These are phyloP conservation scores for Leptographium lundbergii DNA, from an alignment of 2,329 filamentous ascomycete genomes.

Conservation along the genomic window DNA sequence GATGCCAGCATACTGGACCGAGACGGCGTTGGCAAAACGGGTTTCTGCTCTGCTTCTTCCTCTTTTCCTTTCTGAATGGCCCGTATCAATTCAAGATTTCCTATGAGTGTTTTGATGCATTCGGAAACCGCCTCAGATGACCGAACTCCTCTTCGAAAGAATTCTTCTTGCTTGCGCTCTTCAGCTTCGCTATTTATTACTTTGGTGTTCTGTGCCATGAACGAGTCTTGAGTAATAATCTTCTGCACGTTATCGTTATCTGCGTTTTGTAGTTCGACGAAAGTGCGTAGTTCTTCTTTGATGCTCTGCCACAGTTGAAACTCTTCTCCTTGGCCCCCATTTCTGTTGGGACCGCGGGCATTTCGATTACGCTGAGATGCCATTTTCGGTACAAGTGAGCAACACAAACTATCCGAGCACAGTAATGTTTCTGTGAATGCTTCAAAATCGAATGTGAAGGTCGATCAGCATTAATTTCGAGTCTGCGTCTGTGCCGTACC, in stretches of 20 bases:
- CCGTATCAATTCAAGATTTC: slow-evolving; percentile 25
- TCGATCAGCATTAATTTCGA: background rate
- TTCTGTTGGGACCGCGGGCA: slow-evolving; percentile 21
- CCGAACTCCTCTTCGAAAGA: slow-evolving; percentile 17
- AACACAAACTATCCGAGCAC: background rate
- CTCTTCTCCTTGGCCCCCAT: slow-evolving; percentile 30
- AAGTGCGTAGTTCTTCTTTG: slow-evolving; percentile 23
- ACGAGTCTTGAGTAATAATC: slow-evolving; percentile 26
- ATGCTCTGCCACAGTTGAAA: slow-evolving; percentile 26
- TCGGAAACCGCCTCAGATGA: slow-evolving; percentile 22
- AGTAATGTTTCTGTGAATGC: background rate
- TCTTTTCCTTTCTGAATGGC: slow-evolving; percentile 29
- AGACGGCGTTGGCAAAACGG: slow-evolving; percentile 9
- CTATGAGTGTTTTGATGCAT: slow-evolving; percentile 21
- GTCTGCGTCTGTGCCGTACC: background rate
- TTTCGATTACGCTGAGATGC: slow-evolving; percentile 17
- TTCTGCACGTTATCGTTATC: slow-evolving; percentile 25
- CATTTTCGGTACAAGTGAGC: slow-evolving; percentile 3
- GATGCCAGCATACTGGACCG: slow-evolving; percentile 12
- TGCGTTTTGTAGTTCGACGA: slow-evolving; percentile 25
- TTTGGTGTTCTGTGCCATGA: slow-evolving; percentile 23
- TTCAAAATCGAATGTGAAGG: background rate
- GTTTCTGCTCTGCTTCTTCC: slow-evolving; percentile 20
- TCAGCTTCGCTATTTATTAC: slow-evolving; percentile 18
- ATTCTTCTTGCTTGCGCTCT: slow-evolving; percentile 16